Conservation (phyloP, 2,329 filamentous ascomycete genomes). For the Trichoderma sp. region DNA sequence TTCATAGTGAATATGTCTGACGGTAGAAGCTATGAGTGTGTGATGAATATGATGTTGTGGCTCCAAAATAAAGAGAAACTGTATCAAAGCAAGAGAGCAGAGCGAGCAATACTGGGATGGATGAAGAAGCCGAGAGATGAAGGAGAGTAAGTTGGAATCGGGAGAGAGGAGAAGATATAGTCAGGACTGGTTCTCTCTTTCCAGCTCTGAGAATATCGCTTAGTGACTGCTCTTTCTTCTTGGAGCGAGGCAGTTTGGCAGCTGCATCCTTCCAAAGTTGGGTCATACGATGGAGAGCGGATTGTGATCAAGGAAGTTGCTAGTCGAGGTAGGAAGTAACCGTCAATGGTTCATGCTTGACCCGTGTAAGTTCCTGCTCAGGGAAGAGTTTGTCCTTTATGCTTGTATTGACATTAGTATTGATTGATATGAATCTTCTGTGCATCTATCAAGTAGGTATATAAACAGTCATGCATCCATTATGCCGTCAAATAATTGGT, state of each 20-base stretch:
- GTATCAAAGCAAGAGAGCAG: slow-evolving; percentile 15
- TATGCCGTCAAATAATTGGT: neutral
- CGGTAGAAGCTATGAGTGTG: neutral
- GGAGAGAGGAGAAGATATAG: neutral
- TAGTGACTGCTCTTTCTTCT: neutral
- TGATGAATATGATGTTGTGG: slow-evolving; percentile 6
- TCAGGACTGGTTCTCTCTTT: neutral
- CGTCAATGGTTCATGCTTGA: neutral
- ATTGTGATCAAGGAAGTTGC: neutral
- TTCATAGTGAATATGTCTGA: slow-evolving; percentile 23
- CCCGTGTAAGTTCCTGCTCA: neutral
- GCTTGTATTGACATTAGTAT: neutral
- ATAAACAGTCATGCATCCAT: neutral
- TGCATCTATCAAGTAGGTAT: neutral
- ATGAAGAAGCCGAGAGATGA: neutral
- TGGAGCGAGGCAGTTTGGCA: neutral
- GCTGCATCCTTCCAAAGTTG: neutral
- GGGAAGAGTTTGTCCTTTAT: neutral
- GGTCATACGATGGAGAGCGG: neutral
- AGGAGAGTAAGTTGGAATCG: neutral
- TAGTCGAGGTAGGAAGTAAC: neutral
- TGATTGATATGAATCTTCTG: neutral
- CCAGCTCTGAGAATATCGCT: neutral
- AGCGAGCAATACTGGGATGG: slow-evolving; percentile 12
- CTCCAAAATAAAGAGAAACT: neutral